Evolutionary conservation across 2,329 filamentous ascomycete genomes (phyloP), one percentile per base, ranked within the genome.

Genomic region (Diaporthe batatas): DNA sequence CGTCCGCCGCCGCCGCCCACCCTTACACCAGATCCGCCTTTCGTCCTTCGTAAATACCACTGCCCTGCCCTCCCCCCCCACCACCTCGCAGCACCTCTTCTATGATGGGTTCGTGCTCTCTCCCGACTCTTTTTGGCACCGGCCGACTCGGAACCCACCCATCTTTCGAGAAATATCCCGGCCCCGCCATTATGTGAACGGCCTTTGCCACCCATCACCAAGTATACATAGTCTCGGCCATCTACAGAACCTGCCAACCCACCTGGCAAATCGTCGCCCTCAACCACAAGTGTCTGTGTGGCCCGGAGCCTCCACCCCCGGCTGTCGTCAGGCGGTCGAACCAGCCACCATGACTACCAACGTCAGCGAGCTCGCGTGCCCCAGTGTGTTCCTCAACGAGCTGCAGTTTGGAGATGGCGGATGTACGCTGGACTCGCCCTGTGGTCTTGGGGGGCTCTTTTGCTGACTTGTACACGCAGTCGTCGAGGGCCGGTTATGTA

Each of bases 401-500:
- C 68, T 69, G 57, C 58, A 69, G 36, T 77, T 58, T 34, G 51
- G 59, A 34, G 51, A 73, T 58, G 70, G 72, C 62, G 73, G 75
- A 55, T 75, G 73, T 73, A 73, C 69, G 72, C 29, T 75, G 58
- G n/a, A 58, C 59, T 73, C 64, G 25, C 58, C 8, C 70, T 62
- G 67, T 51, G 12, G 44, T 39, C 7, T 39, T 36, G 68, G 16
- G 59, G 34, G 36, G 42, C 36, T 69, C 21, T 47, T 42, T 42
- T 75, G 72, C 84, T 84, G 75, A 86, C 73, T 25, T 39, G 32
- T 10, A 44, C 44, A 39, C 68, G 23, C 75, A 93, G 91, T 89
- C 78, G 80, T 91, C 53, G 83, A 85, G 29, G 91, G 91, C 62
- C 83, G 88, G 36, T 76, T 90, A 51, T 90, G 88, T 78, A 83